Percentiles rank a stretch among this genome's conserved stretches.
Evolutionary conservation across 75 land plant species (phyloP).

Genomic region (Cryptomeria japonica): DNA sequence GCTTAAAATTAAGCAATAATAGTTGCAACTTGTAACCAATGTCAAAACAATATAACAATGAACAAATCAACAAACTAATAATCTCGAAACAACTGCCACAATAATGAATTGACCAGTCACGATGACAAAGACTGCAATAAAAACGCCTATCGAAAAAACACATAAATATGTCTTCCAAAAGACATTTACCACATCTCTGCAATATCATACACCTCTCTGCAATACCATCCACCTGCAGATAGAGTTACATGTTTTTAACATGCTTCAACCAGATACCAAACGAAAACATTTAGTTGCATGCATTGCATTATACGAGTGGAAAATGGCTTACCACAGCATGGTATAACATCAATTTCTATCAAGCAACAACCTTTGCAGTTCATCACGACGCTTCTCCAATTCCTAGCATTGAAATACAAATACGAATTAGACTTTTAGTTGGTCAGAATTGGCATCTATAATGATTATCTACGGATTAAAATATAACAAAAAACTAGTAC

Average conservation of each 20-base stretch:
- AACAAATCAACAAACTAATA: not conserved
- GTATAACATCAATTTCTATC: slow-evolving; percentile 1
- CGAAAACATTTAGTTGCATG: not conserved
- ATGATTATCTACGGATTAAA: not conserved
- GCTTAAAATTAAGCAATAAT: not conserved
- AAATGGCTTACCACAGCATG: not conserved
- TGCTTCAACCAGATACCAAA: not conserved
- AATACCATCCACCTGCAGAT: not conserved
- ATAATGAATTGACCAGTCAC: not conserved
- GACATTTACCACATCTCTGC: not conserved
- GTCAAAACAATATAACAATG: not conserved
- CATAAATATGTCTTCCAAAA: not conserved
- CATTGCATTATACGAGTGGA: not conserved
- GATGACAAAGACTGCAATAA: not conserved
- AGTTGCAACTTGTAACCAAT: not conserved
- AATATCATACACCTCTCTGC: not conserved
- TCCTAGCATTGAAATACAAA: slow-evolving; percentile 24
- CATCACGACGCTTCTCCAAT: slow-evolving; percentile 34
- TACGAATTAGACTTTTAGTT: not conserved
- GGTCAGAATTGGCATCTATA: not conserved
- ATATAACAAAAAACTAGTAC: not conserved
- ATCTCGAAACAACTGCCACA: not conserved
- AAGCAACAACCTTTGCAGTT: slow-evolving; percentile 40
- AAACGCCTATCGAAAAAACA: not conserved
- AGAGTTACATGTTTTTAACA: not conserved